Conservation (phyloP, 768 basidiomycete species). For the Sarcodon aspratus region DNA sequence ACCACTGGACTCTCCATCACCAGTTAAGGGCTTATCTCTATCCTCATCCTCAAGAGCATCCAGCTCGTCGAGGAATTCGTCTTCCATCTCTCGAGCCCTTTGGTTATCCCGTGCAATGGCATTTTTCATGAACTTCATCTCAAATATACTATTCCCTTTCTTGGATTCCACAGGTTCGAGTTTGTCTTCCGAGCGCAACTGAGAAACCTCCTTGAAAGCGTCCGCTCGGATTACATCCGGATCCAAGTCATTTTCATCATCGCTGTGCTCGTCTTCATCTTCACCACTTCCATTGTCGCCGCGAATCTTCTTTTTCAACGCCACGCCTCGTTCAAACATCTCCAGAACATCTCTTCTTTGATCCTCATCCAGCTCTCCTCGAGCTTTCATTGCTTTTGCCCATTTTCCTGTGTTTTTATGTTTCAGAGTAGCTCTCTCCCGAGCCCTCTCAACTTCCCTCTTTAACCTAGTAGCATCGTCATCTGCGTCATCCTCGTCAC, state of each 20-base stretch:
- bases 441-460: slow-evolving; percentile 69
- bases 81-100: slow-evolving; percentile 48
- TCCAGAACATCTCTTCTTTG: slow-evolving; percentile 64
- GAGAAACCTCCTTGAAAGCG: slow-evolving; percentile 71
- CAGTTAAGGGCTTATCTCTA: slow-evolving; percentile 18
- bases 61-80: slow-evolving; percentile 67
- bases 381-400: slow-evolving; percentile 64
- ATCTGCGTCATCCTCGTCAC: slow-evolving; percentile 41
- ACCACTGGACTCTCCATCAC: slow-evolving; percentile 19
- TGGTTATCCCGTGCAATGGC: slow-evolving; percentile 61
- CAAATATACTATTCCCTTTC: slow-evolving; percentile 65
- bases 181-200: slow-evolving; percentile 25
- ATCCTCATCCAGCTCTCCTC: slow-evolving; percentile 56
- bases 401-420: slow-evolving; percentile 87
- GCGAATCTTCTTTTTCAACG: slow-evolving; percentile 62
- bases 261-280: slow-evolving; percentile 30
- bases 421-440: slow-evolving; percentile 79
- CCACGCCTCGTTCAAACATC: slow-evolving; percentile 79
- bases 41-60: slow-evolving; percentile 24
- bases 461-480: slow-evolving; percentile 44
- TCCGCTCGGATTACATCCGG: slow-evolving; percentile 39
- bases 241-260: slow-evolving; percentile 32
- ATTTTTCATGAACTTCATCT: slow-evolving; percentile 99
- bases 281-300: slow-evolving; percentile 51
- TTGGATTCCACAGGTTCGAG: slow-evolving; percentile 15